These are phyloP conservation scores for Vitrella brassicaformis DNA, from an alignment of 73 alveolate species.

Conservation along the genomic window DNA sequence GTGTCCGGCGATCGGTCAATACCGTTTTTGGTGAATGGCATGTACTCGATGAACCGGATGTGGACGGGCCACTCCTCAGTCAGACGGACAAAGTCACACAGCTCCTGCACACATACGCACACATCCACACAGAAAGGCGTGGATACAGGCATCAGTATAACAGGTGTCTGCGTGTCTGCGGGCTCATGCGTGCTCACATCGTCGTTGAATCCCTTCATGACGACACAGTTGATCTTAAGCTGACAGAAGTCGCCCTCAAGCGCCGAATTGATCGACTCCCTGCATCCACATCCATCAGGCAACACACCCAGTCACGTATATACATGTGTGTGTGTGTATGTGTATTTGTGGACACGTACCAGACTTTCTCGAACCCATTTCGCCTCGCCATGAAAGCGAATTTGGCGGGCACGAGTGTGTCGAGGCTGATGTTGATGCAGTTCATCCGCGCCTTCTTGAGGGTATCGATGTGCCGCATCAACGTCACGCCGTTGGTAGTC, in stretches of 20 bases:
- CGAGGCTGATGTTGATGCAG: conserved; percentile 26
- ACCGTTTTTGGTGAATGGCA: conserved; percentile 49
- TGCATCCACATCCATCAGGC: no score
- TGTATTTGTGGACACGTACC: no score
- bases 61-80: conserved; percentile 19
- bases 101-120: no score
- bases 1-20: no score
- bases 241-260: conserved; percentile 4
- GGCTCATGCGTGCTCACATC: no score
- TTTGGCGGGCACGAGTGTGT: conserved; percentile 37
- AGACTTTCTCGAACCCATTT: conserved; percentile 4
- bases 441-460: conserved; percentile 36
- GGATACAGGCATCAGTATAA: no score
- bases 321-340: no score
- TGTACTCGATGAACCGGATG: conserved; percentile 47
- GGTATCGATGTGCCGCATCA: conserved; percentile 14
- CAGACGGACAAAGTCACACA: conserved; percentile 26
- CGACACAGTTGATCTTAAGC: conserved; percentile 41
- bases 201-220: conserved; percentile 39
- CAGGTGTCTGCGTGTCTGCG: no score
- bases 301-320: no score
- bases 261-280: conserved; percentile 14
- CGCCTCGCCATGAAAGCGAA: conserved; percentile 40
- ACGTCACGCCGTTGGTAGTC: conserved; percentile 36
- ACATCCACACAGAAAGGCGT: no score